Evolutionary conservation across 2,329 filamentous ascomycete genomes (phyloP), one percentile per base, ranked within the genome.

Genomic region (Cercospora berteroae): DNA sequence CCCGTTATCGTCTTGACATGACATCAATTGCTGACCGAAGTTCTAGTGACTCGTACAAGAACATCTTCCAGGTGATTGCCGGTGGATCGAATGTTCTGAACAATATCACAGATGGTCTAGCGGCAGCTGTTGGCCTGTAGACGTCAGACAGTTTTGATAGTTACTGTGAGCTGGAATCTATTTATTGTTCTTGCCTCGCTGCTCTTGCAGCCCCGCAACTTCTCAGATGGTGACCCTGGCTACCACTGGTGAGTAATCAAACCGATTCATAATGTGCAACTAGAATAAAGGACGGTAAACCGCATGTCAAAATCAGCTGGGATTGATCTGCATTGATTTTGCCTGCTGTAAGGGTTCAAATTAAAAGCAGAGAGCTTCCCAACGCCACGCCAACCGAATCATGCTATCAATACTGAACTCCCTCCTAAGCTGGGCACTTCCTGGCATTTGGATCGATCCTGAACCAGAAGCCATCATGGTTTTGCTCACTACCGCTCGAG

Each of bases 81-180:
- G 74, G 74, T 57, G 74, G 73, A 33, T 73, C 71, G 9, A 67
- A 76, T n/a, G 64, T 74, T 39, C 39, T 76, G n/a, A 71, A 69
- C 56, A 75, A 74, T 39, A 59, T 76, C 7, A 76, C 74, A 7
- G 55, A 64, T 27, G 74, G 73, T 16, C 50, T 74, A 18, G 67
- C 71, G 23, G 39, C 64, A 57, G 71, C 72, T 48, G 67, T 75
- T 27, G 74, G 73, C 2, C 64, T 75, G 69, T 74, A 69, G 60
- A n/a, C n/a, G n/a, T n/a, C n/a, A n/a, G n/a, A n/a, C n/a, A n/a
- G n/a, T n/a, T n/a, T n/a, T n/a, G 48, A 27, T 27, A 52, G 23
- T 52, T 12, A 12, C 5, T 20, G n/a, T 48, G n/a, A 3, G 12
- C 4, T 23, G n/a, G 8, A 10, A 23, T 48, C n/a, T 9, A 20